Conservation (phyloP, 805 yeast genomes). For the Ogataea corticis region DNA sequence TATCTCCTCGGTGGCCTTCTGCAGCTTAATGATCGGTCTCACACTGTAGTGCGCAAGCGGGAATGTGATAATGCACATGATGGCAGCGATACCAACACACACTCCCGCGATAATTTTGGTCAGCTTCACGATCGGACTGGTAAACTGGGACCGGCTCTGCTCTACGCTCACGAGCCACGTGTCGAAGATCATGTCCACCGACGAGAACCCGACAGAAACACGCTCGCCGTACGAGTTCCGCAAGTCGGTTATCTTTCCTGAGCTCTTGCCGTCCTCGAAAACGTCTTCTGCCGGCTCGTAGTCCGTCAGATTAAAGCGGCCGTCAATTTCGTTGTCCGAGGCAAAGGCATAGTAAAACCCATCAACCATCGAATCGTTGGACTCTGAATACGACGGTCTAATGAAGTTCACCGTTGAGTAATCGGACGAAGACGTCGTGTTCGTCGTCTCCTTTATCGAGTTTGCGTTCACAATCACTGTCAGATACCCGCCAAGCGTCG, state of each 20-base stretch:
- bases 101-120: constrained; percentile 74
- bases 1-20: constrained; percentile 78
- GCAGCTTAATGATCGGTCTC: constrained; percentile 75
- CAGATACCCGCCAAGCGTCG: constrained; percentile 68
- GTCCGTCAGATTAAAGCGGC: constrained; percentile 6
- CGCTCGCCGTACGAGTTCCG: constrained; percentile 36
- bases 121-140: constrained; percentile 59
- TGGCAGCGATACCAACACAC: constrained; percentile 73
- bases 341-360: constrained; percentile 48
- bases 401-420: constrained; percentile 30
- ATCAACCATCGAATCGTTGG: constrained; percentile 27
- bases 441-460: constrained; percentile 40
- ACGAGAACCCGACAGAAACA: constrained; percentile 60
- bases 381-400: constrained; percentile 22
- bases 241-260: constrained; percentile 44
- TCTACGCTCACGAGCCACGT: constrained; percentile 77
- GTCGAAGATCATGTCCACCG: constrained; percentile 42
- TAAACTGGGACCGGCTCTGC: constrained; percentile 58
- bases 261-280: constrained; percentile 22
- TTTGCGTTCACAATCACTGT: constrained; percentile 56
- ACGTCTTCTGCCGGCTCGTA: constrained; percentile 29
- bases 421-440: constrained; percentile 44
- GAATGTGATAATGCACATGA: constrained; percentile 73
- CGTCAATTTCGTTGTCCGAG: background rate
- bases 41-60: constrained; percentile 85